A percentile compares a stretch with the other conserved stretches of the same genome.
Evolutionary conservation across 1,284 basidiomycete species (phyloP).

Genomic region (Marasmius sp.): DNA sequence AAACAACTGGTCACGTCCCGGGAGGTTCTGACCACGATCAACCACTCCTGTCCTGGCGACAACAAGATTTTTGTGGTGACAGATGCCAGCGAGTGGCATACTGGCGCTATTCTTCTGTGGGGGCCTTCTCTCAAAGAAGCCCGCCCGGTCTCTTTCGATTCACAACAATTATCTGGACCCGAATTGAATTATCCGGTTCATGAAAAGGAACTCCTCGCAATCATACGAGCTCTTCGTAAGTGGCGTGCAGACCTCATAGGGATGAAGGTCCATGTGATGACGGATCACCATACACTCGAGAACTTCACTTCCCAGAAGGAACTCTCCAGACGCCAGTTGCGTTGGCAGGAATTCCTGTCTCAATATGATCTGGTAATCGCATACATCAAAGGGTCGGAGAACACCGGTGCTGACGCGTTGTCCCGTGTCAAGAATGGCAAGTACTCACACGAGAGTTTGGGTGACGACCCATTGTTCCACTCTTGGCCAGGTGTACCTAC

Average conservation of each 20-base stretch:
- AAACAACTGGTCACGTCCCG: too few relatives aligned
- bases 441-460: background rate
- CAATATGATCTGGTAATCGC: constrained; percentile 34
- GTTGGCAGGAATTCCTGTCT: constrained; percentile 36
- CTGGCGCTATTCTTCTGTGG: constrained; percentile 26
- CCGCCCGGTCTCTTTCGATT: constrained; percentile 29
- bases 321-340: constrained; percentile 30
- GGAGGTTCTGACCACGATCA: too few relatives aligned
- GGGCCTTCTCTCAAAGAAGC: constrained; percentile 24
- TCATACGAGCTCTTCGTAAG: constrained; percentile 32
- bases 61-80: constrained; percentile 31
- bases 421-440: background rate
- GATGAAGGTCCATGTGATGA: constrained; percentile 28
- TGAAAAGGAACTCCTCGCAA: constrained; percentile 35
- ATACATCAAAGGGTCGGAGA: constrained; percentile 25
- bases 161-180: constrained; percentile 28
- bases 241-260: constrained; percentile 35
- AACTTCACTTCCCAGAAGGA: constrained; percentile 34
- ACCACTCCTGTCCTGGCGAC: constrained; percentile 13
- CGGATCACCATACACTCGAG: constrained; percentile 39
- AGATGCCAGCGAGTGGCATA: constrained; percentile 27
- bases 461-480: too few relatives aligned
- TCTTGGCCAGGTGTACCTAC: too few relatives aligned
- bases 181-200: constrained; percentile 37
- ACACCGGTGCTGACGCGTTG: constrained; percentile 10